Conservation (phyloP, 176 grass and related monocot genomes). For the Triticum turgidum region DNA sequence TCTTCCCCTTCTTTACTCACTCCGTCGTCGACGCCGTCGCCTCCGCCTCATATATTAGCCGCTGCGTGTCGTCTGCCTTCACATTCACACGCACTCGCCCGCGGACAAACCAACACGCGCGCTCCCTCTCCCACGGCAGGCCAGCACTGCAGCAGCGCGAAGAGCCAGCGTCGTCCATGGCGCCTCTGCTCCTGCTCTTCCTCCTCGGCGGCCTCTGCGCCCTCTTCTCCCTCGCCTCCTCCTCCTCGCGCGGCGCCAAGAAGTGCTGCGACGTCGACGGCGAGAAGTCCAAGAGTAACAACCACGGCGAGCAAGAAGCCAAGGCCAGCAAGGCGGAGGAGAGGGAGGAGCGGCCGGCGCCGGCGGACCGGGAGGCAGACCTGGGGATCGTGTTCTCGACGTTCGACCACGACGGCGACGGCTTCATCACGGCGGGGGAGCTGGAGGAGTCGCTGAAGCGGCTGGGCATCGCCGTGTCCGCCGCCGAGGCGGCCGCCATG, state of each 20-base stretch:
- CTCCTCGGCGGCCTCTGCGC: conserved; percentile 56
- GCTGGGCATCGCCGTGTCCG: conserved; percentile 57
- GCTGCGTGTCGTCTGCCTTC: background rate
- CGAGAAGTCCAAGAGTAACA: background rate
- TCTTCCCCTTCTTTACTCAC: background rate
- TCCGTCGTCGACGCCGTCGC: background rate
- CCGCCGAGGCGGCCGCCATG: conserved; percentile 43
- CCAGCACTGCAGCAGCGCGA: background rate
- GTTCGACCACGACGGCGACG: conserved; percentile 90
- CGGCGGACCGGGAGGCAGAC: conserved; percentile 20
- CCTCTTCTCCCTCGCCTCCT: conserved; percentile 36
- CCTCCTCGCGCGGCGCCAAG: conserved; percentile 18
- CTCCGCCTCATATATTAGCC: conserved; percentile 24
- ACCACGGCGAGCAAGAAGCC: background rate
- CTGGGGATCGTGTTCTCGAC: conserved; percentile 70
- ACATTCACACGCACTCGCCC: conserved; percentile 42
- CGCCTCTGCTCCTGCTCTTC: conserved; percentile 52
- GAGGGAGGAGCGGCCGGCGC: background rate
- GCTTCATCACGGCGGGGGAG: conserved; percentile 76
- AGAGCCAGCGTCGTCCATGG: conserved; percentile 23
- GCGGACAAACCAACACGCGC: background rate
- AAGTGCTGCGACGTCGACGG: conserved; percentile 22
- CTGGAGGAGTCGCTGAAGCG: conserved; percentile 72
- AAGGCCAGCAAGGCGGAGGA: background rate
- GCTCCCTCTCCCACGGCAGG: background rate